Base-by-base conservation (phyloP, 2,329 filamentous ascomycete species). In the Fusarium circinatum region DNA sequence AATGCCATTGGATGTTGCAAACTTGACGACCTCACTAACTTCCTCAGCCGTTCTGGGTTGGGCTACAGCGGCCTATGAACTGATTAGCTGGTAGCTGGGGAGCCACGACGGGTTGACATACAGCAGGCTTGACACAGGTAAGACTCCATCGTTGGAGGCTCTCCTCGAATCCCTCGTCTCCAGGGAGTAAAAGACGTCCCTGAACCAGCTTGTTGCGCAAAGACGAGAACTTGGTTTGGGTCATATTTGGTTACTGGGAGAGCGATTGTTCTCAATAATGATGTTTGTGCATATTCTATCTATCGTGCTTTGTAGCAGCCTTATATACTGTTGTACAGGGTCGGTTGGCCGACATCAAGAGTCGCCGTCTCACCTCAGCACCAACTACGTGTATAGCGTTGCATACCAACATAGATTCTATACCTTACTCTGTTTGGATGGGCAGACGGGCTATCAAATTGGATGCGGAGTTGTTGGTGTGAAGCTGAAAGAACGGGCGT, bases 11-110 rank as follows among this genome's bases (percentile, higher is more conserved):
- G 82, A 75, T 3, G 79, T 80, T 30, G 85, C 85, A 70, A 86
- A 88, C 32, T 82, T 80, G 51, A 89, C 76, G 1, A 83, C 82
- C 12, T 81, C 78, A 28, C 83, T 81, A 39, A 85, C 80, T 68
- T 88, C 85, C 18, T 82, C 76, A 3, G 79, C 70, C 0, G 81
- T 82, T 14, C 76, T 81, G 4, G 86, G 86, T 45, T 83, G 78
- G 13, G 87, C 79, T 42, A 87, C 84, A 1, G 84, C 80, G 11
- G 85, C 87, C 85, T 86, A 8, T 30, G 39, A n/a, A 22, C 18
- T 8, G 24, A 45, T 65, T 32, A 75, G 66, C 49, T 42, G 8
- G 30, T 32, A 34, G n/a, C 22, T 15, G 32, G 24, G 56, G 14
- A 41, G 20, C 30, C 15, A 13, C 5, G 49, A 13, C 24, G 11